Evolutionary conservation across 306 rosid genomes (phyloP), one percentile per base, ranked within the genome.

Genomic region (Inga oerstediana): DNA sequence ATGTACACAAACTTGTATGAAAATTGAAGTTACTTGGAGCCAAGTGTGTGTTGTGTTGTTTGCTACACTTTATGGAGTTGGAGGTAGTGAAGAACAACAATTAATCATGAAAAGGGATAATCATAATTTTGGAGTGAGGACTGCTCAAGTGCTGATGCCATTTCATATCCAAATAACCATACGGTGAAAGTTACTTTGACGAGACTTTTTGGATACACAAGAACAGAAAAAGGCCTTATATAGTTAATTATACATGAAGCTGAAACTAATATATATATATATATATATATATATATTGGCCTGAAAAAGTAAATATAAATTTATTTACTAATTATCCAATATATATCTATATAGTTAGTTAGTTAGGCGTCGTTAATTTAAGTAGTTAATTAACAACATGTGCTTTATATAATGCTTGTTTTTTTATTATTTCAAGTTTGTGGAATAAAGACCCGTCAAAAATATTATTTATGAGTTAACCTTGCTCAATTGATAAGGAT

Each of bases 131-230:
- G 64, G 54, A 7, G 56, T 22, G 34, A 39, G 76, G 44, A 41
- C 30, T 27, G 30, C 30, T 27, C 1, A 27, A 27, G 30, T 1
- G 15, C 24, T 84, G 58, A 52, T 80, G 82, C 75, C 32, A 54
- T 78, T 66, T 78, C 24, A 81, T 66, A 72, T 74, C 34, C 64
- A 81, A 37, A 20, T 48, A 45, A 45, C 46, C 13, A 45, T 35
- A 35, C 3, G 52, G 37, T 22, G 76, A 49, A 59, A 20, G 66
- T 22, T 20, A 59, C 66, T 59, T 59, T 2, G 14, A 59, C 10
- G 66, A 59, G 32, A 59, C 66, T 22, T 59, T 59, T 59, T 9
- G 14, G 3, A 58, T 3, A n/a, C 64, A 58, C 13, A 58, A 22
- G 15, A 59, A 22, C 14, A 59, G 14, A 59, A 59, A 59, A 58